Evolutionary conservation across 768 basidiomycete genomes (phyloP), one percentile per base, ranked within the genome.

Genomic region (Hygrophorus pudorinus): DNA sequence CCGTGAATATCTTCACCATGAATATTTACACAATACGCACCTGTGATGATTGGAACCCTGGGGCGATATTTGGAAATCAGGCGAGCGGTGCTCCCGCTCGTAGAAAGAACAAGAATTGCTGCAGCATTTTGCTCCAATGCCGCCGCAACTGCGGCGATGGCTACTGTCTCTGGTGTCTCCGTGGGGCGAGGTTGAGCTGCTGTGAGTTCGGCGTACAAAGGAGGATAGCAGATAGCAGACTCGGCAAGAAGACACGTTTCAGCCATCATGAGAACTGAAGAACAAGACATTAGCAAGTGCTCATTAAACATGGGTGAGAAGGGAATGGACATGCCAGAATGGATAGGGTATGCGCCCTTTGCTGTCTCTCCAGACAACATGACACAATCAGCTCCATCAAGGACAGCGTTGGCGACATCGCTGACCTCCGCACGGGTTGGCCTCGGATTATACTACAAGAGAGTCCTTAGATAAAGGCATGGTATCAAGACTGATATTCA

Each of bases 361-460:
- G 96, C 96, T 45, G 96, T 99, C 71, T 99, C 96, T 48, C 96
- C 96, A 16, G 94, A 97, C 63, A 99, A 70, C 96, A 99, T 99
- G 63, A 99, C 96, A 65, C 96, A 98, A 71, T 99, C 96, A 34
- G 96, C 81, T 47, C 96, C 96, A 61, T 99, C 96, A 39, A 99
- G 81, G 46, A 99, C 93, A 52, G 96, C 96, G 66, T 99, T 99
- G 56, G 96, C 96, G 45, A 98, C 96, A 60, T 99, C 96, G 61
- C 93, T 98, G 49, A 99, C 79, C 71, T 99, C 96, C 33, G 96
- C 96, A 62, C 96, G 92, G 56, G 96, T 99, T 36, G 96, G 96
- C 47, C 96, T 74, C 42, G 96, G 96, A 75, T 99, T 99, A 71
- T 91, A 93, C 87, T 90, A 44, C 2, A 12, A 41, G 14, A 29